Conservation (phyloP, 2,329 filamentous ascomycete species). For the Alternaria triticimaculans region DNA sequence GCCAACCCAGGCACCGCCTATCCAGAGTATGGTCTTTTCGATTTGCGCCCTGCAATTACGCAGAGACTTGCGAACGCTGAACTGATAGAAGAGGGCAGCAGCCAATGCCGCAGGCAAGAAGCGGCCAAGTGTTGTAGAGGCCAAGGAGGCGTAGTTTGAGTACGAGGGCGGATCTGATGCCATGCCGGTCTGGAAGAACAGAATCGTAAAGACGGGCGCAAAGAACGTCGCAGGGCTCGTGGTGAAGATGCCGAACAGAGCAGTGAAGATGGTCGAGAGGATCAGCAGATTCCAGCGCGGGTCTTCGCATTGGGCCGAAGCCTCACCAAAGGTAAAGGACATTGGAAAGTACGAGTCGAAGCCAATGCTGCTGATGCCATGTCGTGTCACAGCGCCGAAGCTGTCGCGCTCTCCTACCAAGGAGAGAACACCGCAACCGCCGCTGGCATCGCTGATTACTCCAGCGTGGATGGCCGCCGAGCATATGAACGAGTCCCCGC, state of each 20-base stretch:
- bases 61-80: conserved; percentile 37
- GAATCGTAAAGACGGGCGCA: conserved; percentile 35
- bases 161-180: conserved; percentile 46
- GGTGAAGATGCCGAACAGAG: conserved; percentile 40
- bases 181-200: conserved; percentile 46
- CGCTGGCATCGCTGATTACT: conserved; percentile 30
- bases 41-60: conserved; percentile 38
- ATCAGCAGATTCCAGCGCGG: conserved; percentile 44
- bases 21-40: conserved; percentile 48
- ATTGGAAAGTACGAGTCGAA: conserved; percentile 46
- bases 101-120: conserved; percentile 46
- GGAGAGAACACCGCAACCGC: conserved; percentile 45
- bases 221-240: conserved; percentile 41
- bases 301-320: conserved; percentile 36
- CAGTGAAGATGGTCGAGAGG: conserved; percentile 42
- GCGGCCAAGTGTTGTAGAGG: conserved; percentile 39
- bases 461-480: conserved; percentile 47
- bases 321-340: conserved; percentile 39
- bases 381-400: conserved; percentile 30
- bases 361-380: conserved; percentile 41
- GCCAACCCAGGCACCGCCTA: conserved; percentile 46
- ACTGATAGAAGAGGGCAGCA: conserved; percentile 37
- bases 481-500: conserved; percentile 49
- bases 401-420: conserved; percentile 31
- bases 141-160: conserved; percentile 36